Conservation (phyloP, 257 asterid species). For the Mentha longifolia region DNA sequence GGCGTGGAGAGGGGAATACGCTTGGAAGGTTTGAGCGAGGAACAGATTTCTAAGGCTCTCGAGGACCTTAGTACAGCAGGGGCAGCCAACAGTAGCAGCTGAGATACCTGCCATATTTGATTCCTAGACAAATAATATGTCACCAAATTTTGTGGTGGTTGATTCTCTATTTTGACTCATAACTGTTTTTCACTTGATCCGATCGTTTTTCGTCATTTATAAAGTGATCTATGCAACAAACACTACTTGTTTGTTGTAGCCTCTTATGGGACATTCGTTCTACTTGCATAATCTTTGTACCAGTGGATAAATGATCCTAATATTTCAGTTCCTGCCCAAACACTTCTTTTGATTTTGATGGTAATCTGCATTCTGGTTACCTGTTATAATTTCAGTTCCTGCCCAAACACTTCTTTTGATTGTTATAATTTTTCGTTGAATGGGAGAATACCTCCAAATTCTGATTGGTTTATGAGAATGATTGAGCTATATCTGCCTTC, state of each 20-base stretch:
- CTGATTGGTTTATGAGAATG: not conserved
- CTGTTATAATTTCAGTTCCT: slow-evolving; percentile 16
- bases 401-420: too few species aligned
- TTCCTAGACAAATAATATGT: slow-evolving; percentile 36
- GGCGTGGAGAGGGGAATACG: slow-evolving; percentile 84
- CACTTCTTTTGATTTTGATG: too few species aligned
- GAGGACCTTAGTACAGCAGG: slow-evolving; percentile 79
- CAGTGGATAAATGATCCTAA: not conserved
- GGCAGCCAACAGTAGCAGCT: slow-evolving; percentile 44
- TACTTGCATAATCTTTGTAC: slow-evolving; percentile 23
- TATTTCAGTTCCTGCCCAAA: slow-evolving; percentile 12
- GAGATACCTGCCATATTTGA: slow-evolving; percentile 16
- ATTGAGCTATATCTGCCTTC: not conserved
- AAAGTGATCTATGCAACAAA: slow-evolving; percentile 32
- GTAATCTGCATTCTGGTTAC: too few species aligned
- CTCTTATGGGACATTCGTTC: slow-evolving; percentile 23
- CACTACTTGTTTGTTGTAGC: slow-evolving; percentile 28
- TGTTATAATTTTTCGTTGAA: slow-evolving; percentile 18
- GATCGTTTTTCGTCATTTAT: slow-evolving; percentile 25
- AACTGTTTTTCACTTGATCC: slow-evolving; percentile 15
- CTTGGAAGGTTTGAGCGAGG: slow-evolving; percentile 74
- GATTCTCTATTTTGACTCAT: slow-evolving; percentile 21
- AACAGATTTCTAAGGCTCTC: slow-evolving; percentile 76
- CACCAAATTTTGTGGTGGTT: slow-evolving; percentile 38
- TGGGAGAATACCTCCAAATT: not conserved